Evolutionary conservation across 805 yeast genomes (phyloP), one percentile per base, ranked within the genome.

Genomic region (Kuraishia capsulata): DNA sequence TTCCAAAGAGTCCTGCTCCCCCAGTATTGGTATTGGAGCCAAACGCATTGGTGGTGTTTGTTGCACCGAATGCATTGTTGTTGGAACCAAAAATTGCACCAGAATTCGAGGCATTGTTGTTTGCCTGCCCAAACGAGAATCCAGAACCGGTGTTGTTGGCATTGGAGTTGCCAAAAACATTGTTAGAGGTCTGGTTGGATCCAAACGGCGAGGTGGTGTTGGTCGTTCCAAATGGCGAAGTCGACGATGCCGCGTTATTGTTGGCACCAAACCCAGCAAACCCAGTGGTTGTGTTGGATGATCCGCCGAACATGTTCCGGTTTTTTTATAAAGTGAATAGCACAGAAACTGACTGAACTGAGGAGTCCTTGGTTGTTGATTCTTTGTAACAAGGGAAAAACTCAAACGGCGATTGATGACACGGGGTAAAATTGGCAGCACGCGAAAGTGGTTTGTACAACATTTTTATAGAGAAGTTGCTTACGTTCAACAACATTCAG

Each of bases 251-350:
- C 41, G 43, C 30, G 43, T 41, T 47, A 30, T 44, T 51, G 40
- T 50, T 53, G n/a, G 39, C 29, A 9, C 65, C 62, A 45, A 64
- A 68, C 23, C 77, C 77, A 10, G 78, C 78, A 52, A 73, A 73
- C 16, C 78, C 78, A 35, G 73, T 62, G 17, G 61, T 52, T 11
- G 64, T 56, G 21, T 46, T 40, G 18, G 67, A 49, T 35, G 70
- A 50, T 43, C 61, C 53, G 35, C 77, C 75, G 61, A 73, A 73
- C 78, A 73, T 64, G 30, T n/a, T 11, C 5, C 8, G 10, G 13
- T n/a, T 19, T 18, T 16, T 14, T 28, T 9, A 5, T 13, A 23
- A 11, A 11, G 11, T 11, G 26, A 11, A 23, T 23, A 8, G 26
- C 10, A 23, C 26, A 23, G 26, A 23, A 8, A n/a, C n/a, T n/a